Base-by-base conservation (phyloP, 192 early-diverging fungal species). In the Podila horticola region DNA sequence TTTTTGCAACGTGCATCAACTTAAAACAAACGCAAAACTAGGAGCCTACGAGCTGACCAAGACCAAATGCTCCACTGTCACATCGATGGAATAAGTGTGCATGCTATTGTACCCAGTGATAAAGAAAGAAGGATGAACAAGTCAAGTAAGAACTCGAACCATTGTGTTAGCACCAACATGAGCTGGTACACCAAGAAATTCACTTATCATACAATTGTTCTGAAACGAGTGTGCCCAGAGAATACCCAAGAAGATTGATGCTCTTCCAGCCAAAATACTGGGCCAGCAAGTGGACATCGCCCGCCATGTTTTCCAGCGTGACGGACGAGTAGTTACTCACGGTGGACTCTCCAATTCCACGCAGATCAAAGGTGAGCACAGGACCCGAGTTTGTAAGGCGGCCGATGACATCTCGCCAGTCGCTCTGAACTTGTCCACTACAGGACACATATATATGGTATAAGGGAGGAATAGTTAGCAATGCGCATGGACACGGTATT, bases 391-490 rank as follows among this genome's bases (percentile, higher is more conserved):
- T 64, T 33, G 45, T 45, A 49, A 64, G 38, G 41, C 38, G 41
- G 13, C n/a, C 33, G 33, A 64, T 64, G 63, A 64, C 63, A 22
- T 20, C 17, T 20, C 38, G 22, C 63, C 63, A 64, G 41, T 64
- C 63, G 24, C 33, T 64, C 26, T 64, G 63, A 28, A 64, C 41
- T 48, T 64, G 63, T n/a, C 63, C 63, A 48, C 63, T 64, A 28
- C 28, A 41, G 2, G 17, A 28, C 17, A 45, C 22, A n/a, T n/a
- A 29, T 3, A 0, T 26, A 36, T 15, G 41, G 19, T 15, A 3
- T 0, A 6, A 28, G 38, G 11, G 24, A 26, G 5, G 45, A 45
- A 10, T n/a, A 7, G 24, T 64, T 31, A 31, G 31, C 5, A 4
- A 24, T 41, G 34, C 10, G 34, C 22, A 41, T 64, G 62, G 20